phyloP scores from a whole-genome alignment of 2,329 filamentous ascomycete species.

The Arthrobotrys entomopaga region DNA sequence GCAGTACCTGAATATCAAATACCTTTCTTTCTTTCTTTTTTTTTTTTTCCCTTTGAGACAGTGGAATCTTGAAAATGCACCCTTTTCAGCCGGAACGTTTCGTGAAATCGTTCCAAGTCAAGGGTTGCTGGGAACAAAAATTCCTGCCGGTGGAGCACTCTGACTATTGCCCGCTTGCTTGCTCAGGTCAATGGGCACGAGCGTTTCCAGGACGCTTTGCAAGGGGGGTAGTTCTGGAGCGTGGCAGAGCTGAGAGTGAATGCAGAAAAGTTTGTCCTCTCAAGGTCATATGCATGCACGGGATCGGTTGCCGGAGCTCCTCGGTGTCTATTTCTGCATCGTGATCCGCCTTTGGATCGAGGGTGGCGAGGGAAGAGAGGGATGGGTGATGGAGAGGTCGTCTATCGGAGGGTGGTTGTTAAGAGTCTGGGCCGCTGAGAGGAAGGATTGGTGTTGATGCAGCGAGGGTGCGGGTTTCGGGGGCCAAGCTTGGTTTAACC shows the following conservation, averaged over 20 bases:
- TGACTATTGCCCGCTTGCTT: background rate
- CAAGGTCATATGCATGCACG: conserved; percentile 19
- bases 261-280: conserved; percentile 41
- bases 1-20: conserved; percentile 54
- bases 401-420: background rate
- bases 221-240: background rate
- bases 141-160: conserved; percentile 36
- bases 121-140: conserved; percentile 49
- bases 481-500: too few relatives aligned
- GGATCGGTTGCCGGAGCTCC: conserved; percentile 41
- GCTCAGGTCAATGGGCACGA: conserved; percentile 37
- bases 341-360: conserved; percentile 7
- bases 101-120: conserved; percentile 51
- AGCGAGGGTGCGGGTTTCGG: too few relatives aligned
- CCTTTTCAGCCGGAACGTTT: conserved; percentile 53
- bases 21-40: background rate
- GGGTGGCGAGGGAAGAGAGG: conserved; percentile 1
- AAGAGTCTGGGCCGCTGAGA: background rate
- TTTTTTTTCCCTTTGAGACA: background rate
- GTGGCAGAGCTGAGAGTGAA: conserved; percentile 27
- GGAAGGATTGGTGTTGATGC: conserved; percentile 1
- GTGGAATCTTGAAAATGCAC: conserved; percentile 49
- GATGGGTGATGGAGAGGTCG: conserved; percentile 1
- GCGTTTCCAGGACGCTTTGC: conserved; percentile 14
- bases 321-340: conserved; percentile 7